A percentile compares a stretch with the other conserved stretches of the same genome.
Evolutionary conservation across 192 early-diverging fungal species (phyloP).

Genomic region (Coemansia sp.): DNA sequence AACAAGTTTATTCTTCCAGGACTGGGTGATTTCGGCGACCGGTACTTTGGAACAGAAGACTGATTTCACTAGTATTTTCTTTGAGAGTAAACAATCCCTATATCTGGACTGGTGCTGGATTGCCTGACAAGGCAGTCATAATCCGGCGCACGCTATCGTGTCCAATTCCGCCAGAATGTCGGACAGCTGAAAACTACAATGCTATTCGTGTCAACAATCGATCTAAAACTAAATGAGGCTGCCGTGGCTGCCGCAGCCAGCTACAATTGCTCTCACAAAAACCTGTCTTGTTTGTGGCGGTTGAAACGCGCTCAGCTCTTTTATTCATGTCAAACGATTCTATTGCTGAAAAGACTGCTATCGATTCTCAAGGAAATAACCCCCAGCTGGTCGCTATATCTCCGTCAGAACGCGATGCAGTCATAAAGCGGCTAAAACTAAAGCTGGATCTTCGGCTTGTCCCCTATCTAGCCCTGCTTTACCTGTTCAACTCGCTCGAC

Average conservation of each 20-base stretch:
- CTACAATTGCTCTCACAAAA: background rate
- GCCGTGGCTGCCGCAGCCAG: too few relatives aligned
- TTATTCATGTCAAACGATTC: slow-evolving; percentile 11
- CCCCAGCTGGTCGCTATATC: slow-evolving; percentile 18
- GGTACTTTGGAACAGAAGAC: slow-evolving; percentile 79
- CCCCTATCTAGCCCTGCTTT: slow-evolving; percentile 62
- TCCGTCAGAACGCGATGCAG: slow-evolving; percentile 41
- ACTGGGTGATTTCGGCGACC: slow-evolving; percentile 89
- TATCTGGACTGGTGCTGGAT: too few relatives aligned
- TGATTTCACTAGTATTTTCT: slow-evolving; percentile 6
- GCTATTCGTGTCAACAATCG: too few relatives aligned
- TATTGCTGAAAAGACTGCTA: slow-evolving; percentile 3
- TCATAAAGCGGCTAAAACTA: slow-evolving; percentile 48
- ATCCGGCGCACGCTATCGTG: too few relatives aligned
- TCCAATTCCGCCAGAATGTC: too few relatives aligned
- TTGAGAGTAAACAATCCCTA: too few relatives aligned
- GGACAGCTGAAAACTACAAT: too few relatives aligned
- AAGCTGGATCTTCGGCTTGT: slow-evolving; percentile 60
- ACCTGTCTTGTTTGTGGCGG: background rate
- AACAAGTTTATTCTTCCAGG: slow-evolving; percentile 89
- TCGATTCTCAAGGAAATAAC: background rate
- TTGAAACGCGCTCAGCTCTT: background rate
- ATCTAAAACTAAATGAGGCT: too few relatives aligned
- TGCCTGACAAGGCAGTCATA: too few relatives aligned
- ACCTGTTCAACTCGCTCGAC: slow-evolving; percentile 69